A percentile compares a stretch with the other conserved stretches of the same genome.
Evolutionary conservation across 306 rosid genomes (phyloP).

Genomic region (Casuarina glauca): DNA sequence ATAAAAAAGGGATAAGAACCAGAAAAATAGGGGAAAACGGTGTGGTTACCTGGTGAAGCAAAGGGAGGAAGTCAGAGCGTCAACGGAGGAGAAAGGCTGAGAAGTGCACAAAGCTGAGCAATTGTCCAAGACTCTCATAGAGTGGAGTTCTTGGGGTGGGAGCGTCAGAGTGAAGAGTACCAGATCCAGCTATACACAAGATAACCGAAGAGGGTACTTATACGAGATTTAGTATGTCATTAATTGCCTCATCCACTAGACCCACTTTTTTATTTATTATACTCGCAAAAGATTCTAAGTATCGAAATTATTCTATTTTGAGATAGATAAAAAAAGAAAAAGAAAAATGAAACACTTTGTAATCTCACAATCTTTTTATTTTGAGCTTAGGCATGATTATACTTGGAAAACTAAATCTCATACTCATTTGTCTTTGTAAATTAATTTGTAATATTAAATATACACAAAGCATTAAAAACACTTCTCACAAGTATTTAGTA

Average conservation of each 20-base stretch:
- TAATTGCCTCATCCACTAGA: not conserved
- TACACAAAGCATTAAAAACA: no score
- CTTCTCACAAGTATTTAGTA: no score
- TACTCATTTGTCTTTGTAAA: no score
- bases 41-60: constrained; percentile 30
- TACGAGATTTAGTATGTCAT: not conserved
- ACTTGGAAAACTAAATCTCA: no score
- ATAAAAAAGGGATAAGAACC: not conserved
- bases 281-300: no score
- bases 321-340: no score
- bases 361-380: no score
- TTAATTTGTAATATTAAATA: no score
- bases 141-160: not conserved
- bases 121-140: constrained; percentile 16
- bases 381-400: no score
- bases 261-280: no score
- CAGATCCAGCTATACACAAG: not conserved
- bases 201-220: not conserved
- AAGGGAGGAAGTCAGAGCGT: not conserved
- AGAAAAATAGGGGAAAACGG: constrained; percentile 4
- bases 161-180: not conserved
- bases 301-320: no score
- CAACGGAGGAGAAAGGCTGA: not conserved
- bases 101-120: constrained; percentile 17
- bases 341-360: no score